Base-by-base conservation (phyloP, 495 filamentous ascomycete species). In the Penicillium ucsense region DNA sequence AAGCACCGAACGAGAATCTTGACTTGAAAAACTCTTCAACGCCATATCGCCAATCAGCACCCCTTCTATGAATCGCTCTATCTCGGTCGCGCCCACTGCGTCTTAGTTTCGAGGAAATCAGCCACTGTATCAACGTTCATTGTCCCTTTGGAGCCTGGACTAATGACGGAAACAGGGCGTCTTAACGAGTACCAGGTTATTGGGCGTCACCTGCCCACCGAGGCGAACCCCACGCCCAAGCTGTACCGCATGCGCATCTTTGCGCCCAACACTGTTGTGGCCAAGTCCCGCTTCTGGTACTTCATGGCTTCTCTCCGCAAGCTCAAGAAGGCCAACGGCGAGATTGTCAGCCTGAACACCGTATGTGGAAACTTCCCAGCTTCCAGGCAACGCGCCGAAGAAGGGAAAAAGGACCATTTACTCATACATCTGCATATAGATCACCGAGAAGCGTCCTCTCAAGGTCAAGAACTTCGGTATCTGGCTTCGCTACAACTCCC, bases 381-480 rank as follows among this genome's bases (percentile, higher is more conserved):
- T 1, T 20, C 20, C 20, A 20, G 20, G 20, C 20, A 20, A 20
- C 2, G 20, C 20, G 20, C 1, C 2, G 20, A 20, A 1, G 20
- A 20, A 20, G 20, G 20, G 20, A 20, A 20, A 20, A 20, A 20
- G 2, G 20, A 20, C 2, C 20, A 20, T 20, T 35, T 40, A 41
- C 59, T 66, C 39, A 66, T 56, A 39, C 11, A 5, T 41, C 37
- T 32, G 6, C 33, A 33, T 40, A 46, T 64, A 98, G 92, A 95
- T 98, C 76, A 74, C 79, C 72, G 92, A 98, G 87, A 97, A 95
- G 83, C 88, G 87, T 70, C 94, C 92, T 56, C 79, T 88, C 63
- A 94, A 94, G 76, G 89, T 98, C 80, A 98, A 98, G 88, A 97
- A 94, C 85, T 97, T 97, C 75, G 92, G 92, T 71, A 87, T 98